These are phyloP conservation scores for Hygrocybe coccinea DNA, from an alignment of 768 basidiomycete genomes.

Conservation along the genomic window DNA sequence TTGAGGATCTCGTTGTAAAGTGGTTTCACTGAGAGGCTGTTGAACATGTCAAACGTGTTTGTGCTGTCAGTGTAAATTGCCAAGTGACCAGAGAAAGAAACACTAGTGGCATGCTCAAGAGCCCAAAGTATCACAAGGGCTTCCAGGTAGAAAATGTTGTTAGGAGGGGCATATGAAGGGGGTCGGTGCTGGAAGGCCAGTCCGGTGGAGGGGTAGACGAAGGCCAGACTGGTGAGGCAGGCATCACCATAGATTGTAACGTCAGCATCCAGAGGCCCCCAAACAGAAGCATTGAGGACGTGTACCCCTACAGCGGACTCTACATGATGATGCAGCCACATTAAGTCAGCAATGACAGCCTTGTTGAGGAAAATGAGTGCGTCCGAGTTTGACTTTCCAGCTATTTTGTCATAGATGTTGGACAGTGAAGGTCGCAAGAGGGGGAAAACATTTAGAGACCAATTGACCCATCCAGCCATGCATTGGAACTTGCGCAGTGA, in stretches of 20 bases:
- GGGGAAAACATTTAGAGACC: slow-evolving; percentile 36
- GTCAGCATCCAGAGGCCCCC: slow-evolving; percentile 14
- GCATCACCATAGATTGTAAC: slow-evolving; percentile 22
- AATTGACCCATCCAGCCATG: slow-evolving; percentile 37
- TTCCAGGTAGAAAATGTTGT: slow-evolving; percentile 26
- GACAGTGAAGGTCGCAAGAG: slow-evolving; percentile 25
- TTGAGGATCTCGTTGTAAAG: slow-evolving; percentile 20
- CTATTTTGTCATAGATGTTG: slow-evolving; percentile 29
- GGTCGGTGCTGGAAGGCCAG: slow-evolving; percentile 13
- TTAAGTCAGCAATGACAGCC: slow-evolving; percentile 19
- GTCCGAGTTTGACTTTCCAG: slow-evolving; percentile 15
- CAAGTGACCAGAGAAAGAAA: neutral
- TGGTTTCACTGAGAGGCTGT: slow-evolving; percentile 4
- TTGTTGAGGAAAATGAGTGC: slow-evolving; percentile 24
- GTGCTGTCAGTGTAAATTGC: slow-evolving; percentile 22
- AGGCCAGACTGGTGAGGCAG: slow-evolving; percentile 11
- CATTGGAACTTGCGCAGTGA: slow-evolving; percentile 25
- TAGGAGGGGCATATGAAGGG: neutral
- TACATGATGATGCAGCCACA: slow-evolving; percentile 29
- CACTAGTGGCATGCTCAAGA: slow-evolving; percentile 2
- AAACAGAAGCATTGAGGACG: slow-evolving; percentile 17
- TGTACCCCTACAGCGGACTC: slow-evolving; percentile 13
- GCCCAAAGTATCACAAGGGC: slow-evolving; percentile 19
- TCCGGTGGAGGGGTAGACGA: too few relatives aligned
- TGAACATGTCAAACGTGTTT: slow-evolving; percentile 23